Base-by-base conservation (phyloP, 805 yeast species). In the Zygosaccharomyces rouxii region DNA sequence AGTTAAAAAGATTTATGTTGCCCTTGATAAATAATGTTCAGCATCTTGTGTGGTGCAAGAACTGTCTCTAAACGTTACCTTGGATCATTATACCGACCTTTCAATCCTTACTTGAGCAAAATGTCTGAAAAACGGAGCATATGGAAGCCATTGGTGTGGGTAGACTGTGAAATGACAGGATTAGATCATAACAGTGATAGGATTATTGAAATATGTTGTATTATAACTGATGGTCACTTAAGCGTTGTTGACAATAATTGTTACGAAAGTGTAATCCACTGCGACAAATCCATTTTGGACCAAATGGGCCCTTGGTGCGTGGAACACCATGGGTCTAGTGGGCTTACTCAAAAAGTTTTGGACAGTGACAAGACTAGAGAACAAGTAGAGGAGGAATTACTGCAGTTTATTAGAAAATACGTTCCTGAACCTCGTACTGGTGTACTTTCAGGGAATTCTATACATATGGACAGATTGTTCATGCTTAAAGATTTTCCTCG, bases 151-250 rank as follows among this genome's bases (percentile, higher is more conserved):
- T 73, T 92, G 16, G 95, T 94, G 3, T 94, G 99, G 99, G 76
- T 94, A 14, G 99, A 94, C 69, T 94, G 98, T 68, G 99, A 94
- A 66, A 94, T 94, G 99, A 94, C 99, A 0, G 99, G 99, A 0
- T 71, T 94, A 35, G 85, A 92, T 57, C 81, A 83, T n/a, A 66
- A 70, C 42, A 73, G 75, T n/a, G 98, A 94, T 64, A 80, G 78
- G 49, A 90, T 94, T 57, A 86, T 94, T 51, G 99, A 94, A 67
- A 83, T 94, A 23, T 88, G 97, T 64, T 89, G 97, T 64, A 71
- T 92, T 35, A 74, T 94, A 40, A 94, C 99, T 1, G 96, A 92
- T 60, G 89, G 86, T 7, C 71, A 88, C 50, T 74, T 94, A 52
- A 79, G 86, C 46, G 58, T 87, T 3, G 70, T 89, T 1, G 54